Conservation (phyloP, 1,284 basidiomycete genomes). For the Tilletia horrida region DNA sequence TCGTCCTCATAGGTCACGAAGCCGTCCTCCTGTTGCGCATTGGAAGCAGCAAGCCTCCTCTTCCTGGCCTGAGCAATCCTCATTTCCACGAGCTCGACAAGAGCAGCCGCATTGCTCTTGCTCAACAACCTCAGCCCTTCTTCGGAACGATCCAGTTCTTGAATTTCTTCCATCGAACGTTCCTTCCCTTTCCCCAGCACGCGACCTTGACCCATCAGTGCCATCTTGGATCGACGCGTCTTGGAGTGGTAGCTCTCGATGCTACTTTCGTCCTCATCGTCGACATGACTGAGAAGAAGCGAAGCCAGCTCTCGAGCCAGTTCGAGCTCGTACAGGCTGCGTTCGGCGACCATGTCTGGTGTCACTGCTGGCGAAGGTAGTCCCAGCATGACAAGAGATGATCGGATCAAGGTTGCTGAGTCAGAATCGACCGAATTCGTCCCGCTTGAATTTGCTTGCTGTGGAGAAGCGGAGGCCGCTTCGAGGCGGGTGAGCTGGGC, state of each 20-base stretch:
- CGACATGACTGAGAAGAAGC: conserved; percentile 64
- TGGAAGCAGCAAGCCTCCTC: neutral
- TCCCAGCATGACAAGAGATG: conserved; percentile 82
- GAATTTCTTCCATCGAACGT: neutral
- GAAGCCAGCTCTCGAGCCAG: conserved; percentile 77
- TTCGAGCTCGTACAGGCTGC: conserved; percentile 73
- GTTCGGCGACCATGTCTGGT: conserved; percentile 81
- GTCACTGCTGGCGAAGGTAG: conserved; percentile 78
- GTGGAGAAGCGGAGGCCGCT: conserved; percentile 19
- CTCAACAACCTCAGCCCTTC: neutral
- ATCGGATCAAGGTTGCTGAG: conserved; percentile 63
- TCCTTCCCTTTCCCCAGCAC: neutral
- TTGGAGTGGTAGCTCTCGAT: neutral
- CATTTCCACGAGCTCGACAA: neutral
- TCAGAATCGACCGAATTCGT: conserved; percentile 69
- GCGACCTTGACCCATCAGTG: neutral
- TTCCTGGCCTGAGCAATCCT: neutral
- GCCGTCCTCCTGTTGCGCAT: no score
- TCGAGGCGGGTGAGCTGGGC: conserved; percentile 70
- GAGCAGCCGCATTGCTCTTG: neutral
- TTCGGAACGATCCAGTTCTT: neutral
- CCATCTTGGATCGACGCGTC: neutral
- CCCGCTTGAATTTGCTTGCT: neutral
- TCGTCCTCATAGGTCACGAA: neutral
- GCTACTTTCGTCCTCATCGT: conserved; percentile 27